Conservation (phyloP, 106 monocot species). For the Dendrobium nobile region DNA sequence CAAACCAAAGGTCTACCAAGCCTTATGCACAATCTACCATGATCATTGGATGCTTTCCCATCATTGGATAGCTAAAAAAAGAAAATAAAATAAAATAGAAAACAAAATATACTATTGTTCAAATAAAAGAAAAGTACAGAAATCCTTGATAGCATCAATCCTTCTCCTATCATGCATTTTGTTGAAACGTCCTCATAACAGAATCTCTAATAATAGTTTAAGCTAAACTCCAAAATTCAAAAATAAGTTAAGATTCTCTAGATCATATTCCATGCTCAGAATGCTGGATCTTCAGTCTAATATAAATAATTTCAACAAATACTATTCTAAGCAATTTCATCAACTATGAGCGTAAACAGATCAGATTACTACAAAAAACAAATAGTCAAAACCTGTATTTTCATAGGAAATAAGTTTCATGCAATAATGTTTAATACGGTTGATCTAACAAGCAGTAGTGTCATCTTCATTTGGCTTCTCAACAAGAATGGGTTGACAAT, state of each 20-base stretch:
- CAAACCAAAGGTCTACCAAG: too few species aligned
- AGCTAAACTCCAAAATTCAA: not conserved
- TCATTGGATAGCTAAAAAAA: too few species aligned
- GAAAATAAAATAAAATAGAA: too few species aligned
- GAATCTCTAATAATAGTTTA: not conserved
- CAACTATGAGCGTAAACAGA: not conserved
- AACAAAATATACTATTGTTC: too few species aligned
- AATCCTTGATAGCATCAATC: too few species aligned
- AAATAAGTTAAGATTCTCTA: not conserved
- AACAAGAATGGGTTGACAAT: not conserved
- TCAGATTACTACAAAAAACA: not conserved
- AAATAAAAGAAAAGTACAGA: too few species aligned
- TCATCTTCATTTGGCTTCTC: not conserved
- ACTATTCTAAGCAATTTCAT: not conserved
- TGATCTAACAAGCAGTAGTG: not conserved
- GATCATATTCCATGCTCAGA: not conserved
- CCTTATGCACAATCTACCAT: too few species aligned
- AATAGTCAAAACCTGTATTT: not conserved
- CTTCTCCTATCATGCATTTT: not conserved
- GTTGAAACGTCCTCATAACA: not conserved
- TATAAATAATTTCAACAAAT: not conserved
- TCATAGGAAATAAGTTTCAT: not conserved
- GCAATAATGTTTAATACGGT: not conserved
- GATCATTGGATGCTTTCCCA: too few species aligned
- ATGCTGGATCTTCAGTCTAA: not conserved